These are phyloP conservation scores for Articulospora tetracladia DNA, from an alignment of 495 filamentous ascomycete species.

Conservation along the genomic window DNA sequence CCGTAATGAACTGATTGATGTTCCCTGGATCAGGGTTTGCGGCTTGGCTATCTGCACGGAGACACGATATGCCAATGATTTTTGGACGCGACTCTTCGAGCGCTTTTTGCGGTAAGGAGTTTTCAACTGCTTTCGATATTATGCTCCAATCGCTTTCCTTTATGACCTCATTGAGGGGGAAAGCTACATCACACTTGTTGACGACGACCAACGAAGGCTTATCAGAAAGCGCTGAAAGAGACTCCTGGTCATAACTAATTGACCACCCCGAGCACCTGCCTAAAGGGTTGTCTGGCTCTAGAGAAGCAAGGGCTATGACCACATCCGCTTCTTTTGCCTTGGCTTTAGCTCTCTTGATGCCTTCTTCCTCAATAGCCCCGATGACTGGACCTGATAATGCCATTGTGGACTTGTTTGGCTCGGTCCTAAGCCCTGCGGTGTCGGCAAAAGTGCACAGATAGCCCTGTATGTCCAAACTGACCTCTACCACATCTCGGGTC, in stretches of 20 bases:
- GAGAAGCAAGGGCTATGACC: slow-evolving; percentile 72
- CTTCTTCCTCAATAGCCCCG: slow-evolving; percentile 81
- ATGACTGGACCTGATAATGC: slow-evolving; percentile 30
- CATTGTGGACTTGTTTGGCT: slow-evolving; percentile 12
- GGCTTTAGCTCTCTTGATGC: slow-evolving; percentile 79
- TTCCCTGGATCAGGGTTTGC: slow-evolving; percentile 43
- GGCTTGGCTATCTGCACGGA: slow-evolving; percentile 9
- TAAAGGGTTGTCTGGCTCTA: slow-evolving; percentile 44
- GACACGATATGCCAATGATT: slow-evolving; percentile 64
- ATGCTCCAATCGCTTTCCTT: background rate
- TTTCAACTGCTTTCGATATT: slow-evolving; percentile 13
- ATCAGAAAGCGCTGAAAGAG: slow-evolving; percentile 38
- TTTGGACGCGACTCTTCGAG: slow-evolving; percentile 24
- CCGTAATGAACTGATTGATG: slow-evolving; percentile 64
- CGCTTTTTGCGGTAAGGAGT: slow-evolving; percentile 33
- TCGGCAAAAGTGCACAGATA: slow-evolving; percentile 88
- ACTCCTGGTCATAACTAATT: slow-evolving; percentile 43
- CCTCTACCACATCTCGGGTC: slow-evolving; percentile 90
- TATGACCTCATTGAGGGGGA: background rate
- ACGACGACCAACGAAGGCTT: slow-evolving; percentile 65
- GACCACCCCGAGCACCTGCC: slow-evolving; percentile 22
- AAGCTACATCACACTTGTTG: slow-evolving; percentile 75
- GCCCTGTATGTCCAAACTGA: slow-evolving; percentile 84
- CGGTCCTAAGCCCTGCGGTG: slow-evolving; percentile 75
- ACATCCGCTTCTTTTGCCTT: slow-evolving; percentile 83